Conservation (phyloP, 2,329 filamentous ascomycete genomes). For the Incumbomyces delicatus region DNA sequence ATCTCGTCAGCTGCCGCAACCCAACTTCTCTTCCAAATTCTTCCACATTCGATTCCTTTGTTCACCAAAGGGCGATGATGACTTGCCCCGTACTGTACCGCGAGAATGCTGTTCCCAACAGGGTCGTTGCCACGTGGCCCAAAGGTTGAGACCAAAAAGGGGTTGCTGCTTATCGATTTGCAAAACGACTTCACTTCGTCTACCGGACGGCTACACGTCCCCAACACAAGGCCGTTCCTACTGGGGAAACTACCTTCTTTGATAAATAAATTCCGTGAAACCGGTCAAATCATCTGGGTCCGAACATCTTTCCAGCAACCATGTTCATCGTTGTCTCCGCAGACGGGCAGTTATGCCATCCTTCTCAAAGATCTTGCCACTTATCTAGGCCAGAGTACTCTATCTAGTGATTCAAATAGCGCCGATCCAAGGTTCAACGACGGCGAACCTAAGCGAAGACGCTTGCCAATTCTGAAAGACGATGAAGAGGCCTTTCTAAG, state of each 20-base stretch:
- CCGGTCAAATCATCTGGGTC: slow-evolving; percentile 74
- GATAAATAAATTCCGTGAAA: slow-evolving; percentile 61
- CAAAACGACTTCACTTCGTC: slow-evolving; percentile 79
- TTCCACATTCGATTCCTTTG: too few species aligned
- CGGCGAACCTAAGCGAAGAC: background rate
- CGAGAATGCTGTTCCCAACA: slow-evolving; percentile 17
- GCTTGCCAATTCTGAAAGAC: slow-evolving; percentile 15
- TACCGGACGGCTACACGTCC: slow-evolving; percentile 55
- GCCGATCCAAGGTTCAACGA: background rate
- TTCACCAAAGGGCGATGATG: too few species aligned
- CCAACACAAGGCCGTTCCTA: slow-evolving; percentile 55
- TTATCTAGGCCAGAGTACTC: background rate
- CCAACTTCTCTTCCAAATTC: too few species aligned
- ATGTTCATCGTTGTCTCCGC: slow-evolving; percentile 45
- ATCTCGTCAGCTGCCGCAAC: too few species aligned
- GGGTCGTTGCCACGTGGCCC: slow-evolving; percentile 27
- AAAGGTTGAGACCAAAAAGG: slow-evolving; percentile 51
- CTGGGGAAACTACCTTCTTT: slow-evolving; percentile 57
- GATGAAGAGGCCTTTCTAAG: slow-evolving; percentile 35
- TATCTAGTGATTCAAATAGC: background rate
- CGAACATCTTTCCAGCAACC: slow-evolving; percentile 62
- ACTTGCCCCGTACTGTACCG: background rate
- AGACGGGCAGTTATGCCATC: slow-evolving; percentile 37
- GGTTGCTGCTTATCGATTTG: slow-evolving; percentile 72
- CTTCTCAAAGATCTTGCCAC: slow-evolving; percentile 14